Percentiles rank a stretch among this genome's conserved stretches.
phyloP scores from a whole-genome alignment of 2,329 filamentous ascomycete species.

The Colletotrichum sp. region DNA sequence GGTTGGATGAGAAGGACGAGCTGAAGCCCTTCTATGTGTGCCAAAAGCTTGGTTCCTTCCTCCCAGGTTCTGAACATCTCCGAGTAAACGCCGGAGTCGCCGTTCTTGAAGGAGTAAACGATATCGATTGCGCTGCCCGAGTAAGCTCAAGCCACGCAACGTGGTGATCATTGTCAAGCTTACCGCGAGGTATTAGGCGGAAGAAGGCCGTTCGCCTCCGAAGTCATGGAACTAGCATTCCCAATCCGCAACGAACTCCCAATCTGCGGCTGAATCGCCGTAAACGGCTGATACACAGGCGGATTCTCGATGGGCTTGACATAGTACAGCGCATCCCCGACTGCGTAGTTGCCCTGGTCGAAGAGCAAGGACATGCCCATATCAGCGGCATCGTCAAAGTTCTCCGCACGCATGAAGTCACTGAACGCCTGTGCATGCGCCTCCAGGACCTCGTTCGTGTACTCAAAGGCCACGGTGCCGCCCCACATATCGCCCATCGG shows the following conservation, averaged over 20 bases:
- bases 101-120: not conserved
- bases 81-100: not conserved
- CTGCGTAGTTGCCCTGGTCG: not conserved
- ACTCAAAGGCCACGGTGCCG: not conserved
- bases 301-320: not conserved
- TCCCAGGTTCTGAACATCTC: not conserved
- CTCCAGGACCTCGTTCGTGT: not conserved
- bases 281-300: not conserved
- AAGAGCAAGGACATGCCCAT: slow-evolving; percentile 6
- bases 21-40: not conserved
- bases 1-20: not conserved
- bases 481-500: not conserved
- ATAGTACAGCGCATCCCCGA: not conserved
- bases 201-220: not conserved
- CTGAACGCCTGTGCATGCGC: slow-evolving; percentile 13
- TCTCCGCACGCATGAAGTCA: slow-evolving; percentile 16
- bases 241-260: not conserved
- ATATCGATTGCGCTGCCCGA: not conserved
- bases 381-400: slow-evolving; percentile 17
- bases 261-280: not conserved
- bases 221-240: not conserved
- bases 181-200: not conserved
- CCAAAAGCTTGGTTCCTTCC: not conserved
- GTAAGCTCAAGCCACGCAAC: not conserved
- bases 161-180: not conserved